phyloP scores from a whole-genome alignment of 768 basidiomycete species.

The Pulveroboletus ravenelii region DNA sequence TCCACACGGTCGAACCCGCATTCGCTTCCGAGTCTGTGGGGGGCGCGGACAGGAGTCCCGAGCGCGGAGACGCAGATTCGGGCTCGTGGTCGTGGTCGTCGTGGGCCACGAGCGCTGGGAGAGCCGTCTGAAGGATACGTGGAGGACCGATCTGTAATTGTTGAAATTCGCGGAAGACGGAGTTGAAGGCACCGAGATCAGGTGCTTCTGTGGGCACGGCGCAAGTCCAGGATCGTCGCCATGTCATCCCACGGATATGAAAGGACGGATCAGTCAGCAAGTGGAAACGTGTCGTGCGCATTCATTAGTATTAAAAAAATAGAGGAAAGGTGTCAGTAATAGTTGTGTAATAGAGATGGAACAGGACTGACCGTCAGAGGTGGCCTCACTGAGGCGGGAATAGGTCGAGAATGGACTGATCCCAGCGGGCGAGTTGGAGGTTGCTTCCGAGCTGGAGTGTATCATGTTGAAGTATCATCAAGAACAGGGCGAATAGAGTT shows the following conservation, averaged over 20 bases:
- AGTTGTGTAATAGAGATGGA: neutral
- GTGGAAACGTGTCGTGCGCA: constrained; percentile 1
- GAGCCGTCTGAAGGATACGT: constrained; percentile 20
- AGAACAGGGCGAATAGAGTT: constrained; percentile 1
- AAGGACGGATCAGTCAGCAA: neutral
- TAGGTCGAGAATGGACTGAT: constrained; percentile 38
- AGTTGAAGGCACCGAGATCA: constrained; percentile 67
- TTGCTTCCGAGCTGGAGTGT: constrained; percentile 34
- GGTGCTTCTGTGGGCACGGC: constrained; percentile 46
- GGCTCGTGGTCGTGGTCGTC: constrained; percentile 24
- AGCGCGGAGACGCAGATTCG: constrained; percentile 27
- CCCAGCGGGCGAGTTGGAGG: constrained; percentile 30
- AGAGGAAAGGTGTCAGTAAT: constrained; percentile 1
- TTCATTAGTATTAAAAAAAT: neutral
- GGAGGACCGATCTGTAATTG: constrained; percentile 48
- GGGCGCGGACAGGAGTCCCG: constrained; percentile 20
- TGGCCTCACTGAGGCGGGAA: constrained; percentile 43
- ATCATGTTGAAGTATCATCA: constrained; percentile 27
- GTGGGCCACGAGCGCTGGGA: constrained; percentile 5
- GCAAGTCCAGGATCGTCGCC: neutral
- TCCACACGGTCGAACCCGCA: constrained; percentile 62
- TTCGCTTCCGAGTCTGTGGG: constrained; percentile 37
- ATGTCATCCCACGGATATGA: constrained; percentile 10
- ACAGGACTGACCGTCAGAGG: constrained; percentile 42
- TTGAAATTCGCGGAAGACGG: constrained; percentile 63